Evolutionary conservation across 2,329 filamentous ascomycete species (phyloP).

Genomic region (Hypoxylon sp.): DNA sequence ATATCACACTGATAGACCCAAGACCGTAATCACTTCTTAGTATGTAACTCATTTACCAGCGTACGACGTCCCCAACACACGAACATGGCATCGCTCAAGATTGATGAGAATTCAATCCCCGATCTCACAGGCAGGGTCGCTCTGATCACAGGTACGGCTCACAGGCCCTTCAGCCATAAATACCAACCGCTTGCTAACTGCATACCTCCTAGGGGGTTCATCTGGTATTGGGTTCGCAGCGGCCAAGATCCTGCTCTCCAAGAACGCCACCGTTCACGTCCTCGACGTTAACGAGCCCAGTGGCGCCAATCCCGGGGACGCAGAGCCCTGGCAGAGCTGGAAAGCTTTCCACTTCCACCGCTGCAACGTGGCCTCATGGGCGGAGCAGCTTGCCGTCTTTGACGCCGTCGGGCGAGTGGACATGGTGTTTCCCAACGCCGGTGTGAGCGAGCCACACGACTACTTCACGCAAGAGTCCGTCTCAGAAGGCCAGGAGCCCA

Average conservation of each 20-base stretch:
- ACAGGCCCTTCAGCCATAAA: neutral
- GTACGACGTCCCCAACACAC: neutral
- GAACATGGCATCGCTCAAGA: slow-evolving; percentile 41
- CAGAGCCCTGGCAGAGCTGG: slow-evolving; percentile 18
- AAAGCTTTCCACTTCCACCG: slow-evolving; percentile 42
- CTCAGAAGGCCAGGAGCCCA: slow-evolving; percentile 34
- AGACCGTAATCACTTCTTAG: neutral
- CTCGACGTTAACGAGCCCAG: slow-evolving; percentile 48
- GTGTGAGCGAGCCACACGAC: slow-evolving; percentile 47
- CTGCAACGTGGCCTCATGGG: slow-evolving; percentile 53
- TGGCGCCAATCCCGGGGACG: slow-evolving; percentile 15
- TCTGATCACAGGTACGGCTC: slow-evolving; percentile 29
- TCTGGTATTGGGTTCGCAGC: slow-evolving; percentile 56
- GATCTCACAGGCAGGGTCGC: slow-evolving; percentile 26
- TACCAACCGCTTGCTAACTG: neutral
- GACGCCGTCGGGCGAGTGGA: slow-evolving; percentile 48
- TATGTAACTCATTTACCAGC: neutral
- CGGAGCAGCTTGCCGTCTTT: slow-evolving; percentile 47
- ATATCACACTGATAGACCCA: slow-evolving; percentile 4
- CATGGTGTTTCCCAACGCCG: slow-evolving; percentile 56
- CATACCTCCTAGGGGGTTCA: slow-evolving; percentile 45
- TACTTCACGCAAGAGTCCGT: slow-evolving; percentile 17
- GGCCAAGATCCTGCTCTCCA: slow-evolving; percentile 49
- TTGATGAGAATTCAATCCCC: slow-evolving; percentile 47
- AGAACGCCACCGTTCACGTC: slow-evolving; percentile 52